A percentile compares a stretch with the other conserved stretches of the same genome.
Conservation (phyloP, 2,329 filamentous ascomycete genomes). For the Cyphellophora attinorum region DNA sequence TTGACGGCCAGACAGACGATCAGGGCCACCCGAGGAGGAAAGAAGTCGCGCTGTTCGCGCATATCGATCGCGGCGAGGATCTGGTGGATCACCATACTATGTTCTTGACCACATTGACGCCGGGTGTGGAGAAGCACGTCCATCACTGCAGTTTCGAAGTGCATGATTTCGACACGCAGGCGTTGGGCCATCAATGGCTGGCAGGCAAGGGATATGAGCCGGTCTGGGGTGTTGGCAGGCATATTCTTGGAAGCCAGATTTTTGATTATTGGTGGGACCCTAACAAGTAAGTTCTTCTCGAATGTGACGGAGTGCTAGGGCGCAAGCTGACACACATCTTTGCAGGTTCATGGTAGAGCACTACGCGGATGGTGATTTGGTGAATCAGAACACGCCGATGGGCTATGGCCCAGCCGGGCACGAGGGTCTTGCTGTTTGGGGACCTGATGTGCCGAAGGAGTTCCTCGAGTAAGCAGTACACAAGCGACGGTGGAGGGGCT, state of each 20-base stretch:
- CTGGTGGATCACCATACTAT: slow-evolving; percentile 45
- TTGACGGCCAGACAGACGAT: slow-evolving; percentile 10
- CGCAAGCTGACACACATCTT: no score
- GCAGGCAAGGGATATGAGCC: slow-evolving; percentile 51
- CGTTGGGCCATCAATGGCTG: slow-evolving; percentile 62
- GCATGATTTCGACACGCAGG: slow-evolving; percentile 62
- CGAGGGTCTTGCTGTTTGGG: slow-evolving; percentile 27
- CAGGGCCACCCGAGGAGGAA: slow-evolving; percentile 11
- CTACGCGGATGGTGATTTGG: slow-evolving; percentile 58
- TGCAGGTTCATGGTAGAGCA: slow-evolving; percentile 56
- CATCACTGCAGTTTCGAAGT: slow-evolving; percentile 64
- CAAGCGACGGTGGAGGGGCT: no score
- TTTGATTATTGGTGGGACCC: slow-evolving; percentile 49
- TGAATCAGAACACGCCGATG: slow-evolving; percentile 23
- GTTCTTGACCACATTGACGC: slow-evolving; percentile 30
- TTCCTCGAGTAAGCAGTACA: slow-evolving; percentile 27
- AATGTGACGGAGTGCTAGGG: slow-evolving; percentile 50
- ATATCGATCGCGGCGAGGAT: slow-evolving; percentile 39
- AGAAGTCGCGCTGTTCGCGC: slow-evolving; percentile 35
- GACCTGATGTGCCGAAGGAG: slow-evolving; percentile 24
- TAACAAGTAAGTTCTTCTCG: slow-evolving; percentile 1
- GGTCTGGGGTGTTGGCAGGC: slow-evolving; percentile 63
- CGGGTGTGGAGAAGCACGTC: slow-evolving; percentile 37
- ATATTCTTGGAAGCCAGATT: slow-evolving; percentile 61
- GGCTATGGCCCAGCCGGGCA: slow-evolving; percentile 24